These are phyloP conservation scores for Calophaca sinica DNA, from an alignment of 306 rosid species.

Conservation along the genomic window DNA sequence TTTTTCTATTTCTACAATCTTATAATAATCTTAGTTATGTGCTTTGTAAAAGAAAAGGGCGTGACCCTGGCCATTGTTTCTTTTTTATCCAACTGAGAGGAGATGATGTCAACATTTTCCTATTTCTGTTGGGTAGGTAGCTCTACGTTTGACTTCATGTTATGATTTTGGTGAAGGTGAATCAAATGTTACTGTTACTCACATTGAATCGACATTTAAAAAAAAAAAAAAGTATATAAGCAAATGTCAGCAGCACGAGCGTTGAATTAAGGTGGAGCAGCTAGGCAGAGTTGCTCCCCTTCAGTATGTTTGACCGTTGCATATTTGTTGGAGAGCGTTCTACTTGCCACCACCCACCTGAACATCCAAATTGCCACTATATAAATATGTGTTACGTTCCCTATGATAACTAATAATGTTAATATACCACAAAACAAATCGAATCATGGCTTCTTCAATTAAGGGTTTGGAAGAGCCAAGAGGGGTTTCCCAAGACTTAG, in stretches of 20 bases:
- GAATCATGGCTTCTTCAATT: constrained; percentile 51
- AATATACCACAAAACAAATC: background rate
- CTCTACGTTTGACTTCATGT: constrained; percentile 55
- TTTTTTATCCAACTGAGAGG: background rate
- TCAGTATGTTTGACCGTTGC: constrained; percentile 37
- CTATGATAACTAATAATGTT: background rate
- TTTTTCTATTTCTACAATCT: too few relatives aligned
- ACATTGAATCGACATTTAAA: constrained; percentile 8
- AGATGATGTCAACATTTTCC: constrained; percentile 43
- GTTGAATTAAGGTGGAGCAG: constrained; percentile 55
- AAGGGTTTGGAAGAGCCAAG: constrained; percentile 36
- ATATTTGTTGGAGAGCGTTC: constrained; percentile 73
- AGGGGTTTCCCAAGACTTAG: constrained; percentile 31
- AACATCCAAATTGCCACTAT: constrained; percentile 34
- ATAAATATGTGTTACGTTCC: background rate
- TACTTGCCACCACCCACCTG: constrained; percentile 68
- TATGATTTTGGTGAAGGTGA: constrained; percentile 57
- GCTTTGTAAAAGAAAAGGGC: too few relatives aligned
- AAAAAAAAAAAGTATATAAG: constrained; percentile 19
- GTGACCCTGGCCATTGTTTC: background rate
- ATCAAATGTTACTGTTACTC: constrained; percentile 41
- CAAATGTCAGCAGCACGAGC: constrained; percentile 43
- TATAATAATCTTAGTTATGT: too few relatives aligned
- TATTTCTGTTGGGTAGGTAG: constrained; percentile 63
- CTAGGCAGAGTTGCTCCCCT: background rate